Conservation (phyloP, 2,329 filamentous ascomycete species). For the Fusarium musae region DNA sequence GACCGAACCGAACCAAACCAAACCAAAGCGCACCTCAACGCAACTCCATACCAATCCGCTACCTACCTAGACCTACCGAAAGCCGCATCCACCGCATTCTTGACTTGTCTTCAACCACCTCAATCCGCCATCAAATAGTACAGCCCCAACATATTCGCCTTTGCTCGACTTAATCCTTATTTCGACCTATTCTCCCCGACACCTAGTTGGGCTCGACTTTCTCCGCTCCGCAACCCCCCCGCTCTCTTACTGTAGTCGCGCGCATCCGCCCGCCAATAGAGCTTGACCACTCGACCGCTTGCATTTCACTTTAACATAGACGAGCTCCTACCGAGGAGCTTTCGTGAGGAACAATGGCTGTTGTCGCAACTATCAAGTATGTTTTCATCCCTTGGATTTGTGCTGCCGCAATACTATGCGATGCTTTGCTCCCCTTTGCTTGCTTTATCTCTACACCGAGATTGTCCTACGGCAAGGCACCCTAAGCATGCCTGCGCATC, state of each 20-base stretch:
- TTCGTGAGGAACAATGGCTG: slow-evolving; percentile 61
- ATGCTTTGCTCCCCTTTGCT: background rate
- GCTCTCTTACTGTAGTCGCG: slow-evolving; percentile 37
- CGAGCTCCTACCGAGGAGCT: slow-evolving; percentile 54
- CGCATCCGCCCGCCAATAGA: slow-evolving; percentile 39
- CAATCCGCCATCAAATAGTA: slow-evolving; percentile 24
- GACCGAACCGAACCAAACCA: slow-evolving; percentile 13
- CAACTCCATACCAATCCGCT: slow-evolving; percentile 39
- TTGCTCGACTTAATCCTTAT: slow-evolving; percentile 3
- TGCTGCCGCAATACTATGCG: slow-evolving; percentile 1
- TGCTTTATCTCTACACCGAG: slow-evolving; percentile 7
- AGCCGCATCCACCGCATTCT: slow-evolving; percentile 36
- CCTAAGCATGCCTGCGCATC: slow-evolving; percentile 28
- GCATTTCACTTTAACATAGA: slow-evolving; percentile 36
- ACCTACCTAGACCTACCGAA: slow-evolving; percentile 32
- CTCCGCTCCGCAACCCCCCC: slow-evolving; percentile 29
- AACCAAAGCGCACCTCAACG: slow-evolving; percentile 19
- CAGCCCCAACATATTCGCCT: slow-evolving; percentile 6
- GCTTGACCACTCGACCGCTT: slow-evolving; percentile 40
- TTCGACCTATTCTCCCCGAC: background rate
- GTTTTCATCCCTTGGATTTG: slow-evolving; percentile 44
- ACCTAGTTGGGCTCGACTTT: slow-evolving; percentile 19
- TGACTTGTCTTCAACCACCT: slow-evolving; percentile 32
- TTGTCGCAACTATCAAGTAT: slow-evolving; percentile 74
- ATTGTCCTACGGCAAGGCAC: background rate